phyloP scores from a whole-genome alignment of 345 rosid genomes.

The Cardamine resedifolia region DNA sequence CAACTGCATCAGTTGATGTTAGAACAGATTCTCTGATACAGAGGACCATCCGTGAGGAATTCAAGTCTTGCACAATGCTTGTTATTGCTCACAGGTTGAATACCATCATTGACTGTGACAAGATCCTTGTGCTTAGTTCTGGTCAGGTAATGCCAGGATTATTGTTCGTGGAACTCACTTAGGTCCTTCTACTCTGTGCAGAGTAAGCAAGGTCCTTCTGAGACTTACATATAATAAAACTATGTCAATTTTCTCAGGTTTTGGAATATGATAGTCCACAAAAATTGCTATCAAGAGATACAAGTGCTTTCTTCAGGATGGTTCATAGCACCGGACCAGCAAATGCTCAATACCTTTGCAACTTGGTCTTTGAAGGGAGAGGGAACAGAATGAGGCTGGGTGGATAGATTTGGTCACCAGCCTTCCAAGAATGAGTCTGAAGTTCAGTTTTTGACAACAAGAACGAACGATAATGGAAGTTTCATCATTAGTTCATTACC shows the following conservation, averaged over 20 bases:
- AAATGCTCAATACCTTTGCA: slow-evolving; percentile 67
- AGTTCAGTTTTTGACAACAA: neutral
- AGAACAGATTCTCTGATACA: slow-evolving; percentile 86
- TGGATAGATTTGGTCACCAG: slow-evolving; percentile 8
- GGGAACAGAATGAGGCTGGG: slow-evolving; percentile 10
- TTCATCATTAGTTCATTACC: neutral
- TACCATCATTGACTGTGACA: slow-evolving; percentile 77
- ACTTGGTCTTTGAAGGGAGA: slow-evolving; percentile 51
- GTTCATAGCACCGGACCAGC: slow-evolving; percentile 77
- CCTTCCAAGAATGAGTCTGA: slow-evolving; percentile 7
- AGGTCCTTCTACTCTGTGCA: neutral
- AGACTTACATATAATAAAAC: neutral
- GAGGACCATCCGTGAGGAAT: slow-evolving; percentile 86
- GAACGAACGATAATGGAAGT: too few species aligned
- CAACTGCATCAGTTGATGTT: slow-evolving; percentile 94
- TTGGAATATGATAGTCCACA: slow-evolving; percentile 71
- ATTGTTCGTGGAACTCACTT: neutral
- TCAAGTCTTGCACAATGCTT: slow-evolving; percentile 83
- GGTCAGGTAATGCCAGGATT: slow-evolving; percentile 56
- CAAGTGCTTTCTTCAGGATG: slow-evolving; percentile 67
- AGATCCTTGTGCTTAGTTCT: slow-evolving; percentile 79
- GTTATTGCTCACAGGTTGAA: slow-evolving; percentile 89
- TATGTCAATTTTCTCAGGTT: slow-evolving; percentile 45
- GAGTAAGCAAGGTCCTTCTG: neutral
- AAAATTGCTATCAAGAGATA: slow-evolving; percentile 57